Conservation (phyloP, 345 rosid genomes). For the Durio zibethinus region DNA sequence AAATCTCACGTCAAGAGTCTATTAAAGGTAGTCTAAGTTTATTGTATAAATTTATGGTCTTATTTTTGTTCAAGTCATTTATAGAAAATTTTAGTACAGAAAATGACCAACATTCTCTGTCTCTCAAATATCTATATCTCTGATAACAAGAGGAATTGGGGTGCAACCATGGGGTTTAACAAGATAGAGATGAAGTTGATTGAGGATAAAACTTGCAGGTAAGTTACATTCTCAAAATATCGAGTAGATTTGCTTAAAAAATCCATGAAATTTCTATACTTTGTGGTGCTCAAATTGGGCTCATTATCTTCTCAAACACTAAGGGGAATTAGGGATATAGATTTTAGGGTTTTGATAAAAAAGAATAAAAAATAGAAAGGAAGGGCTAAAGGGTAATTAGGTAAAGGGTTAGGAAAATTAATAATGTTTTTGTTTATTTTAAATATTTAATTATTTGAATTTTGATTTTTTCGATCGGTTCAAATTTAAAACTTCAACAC, state of each 20-base stretch:
- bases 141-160: too few relatives aligned
- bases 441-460: too few relatives aligned
- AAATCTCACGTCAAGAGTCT: neutral
- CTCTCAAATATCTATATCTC: too few relatives aligned
- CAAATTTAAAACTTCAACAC: too few relatives aligned
- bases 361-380: too few relatives aligned
- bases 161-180: neutral
- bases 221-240: neutral
- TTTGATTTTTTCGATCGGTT: too few relatives aligned
- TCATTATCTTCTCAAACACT: constrained; percentile 7
- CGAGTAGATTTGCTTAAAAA: neutral
- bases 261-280: neutral
- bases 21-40: neutral
- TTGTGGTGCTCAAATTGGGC: constrained; percentile 5
- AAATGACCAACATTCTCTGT: neutral
- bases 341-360: too few relatives aligned
- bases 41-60: neutral
- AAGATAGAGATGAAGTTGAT: neutral
- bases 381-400: too few relatives aligned
- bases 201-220: neutral
- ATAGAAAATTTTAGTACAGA: neutral
- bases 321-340: too few relatives aligned
- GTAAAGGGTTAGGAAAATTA: too few relatives aligned
- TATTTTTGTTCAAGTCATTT: neutral
- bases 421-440: too few relatives aligned